These are phyloP conservation scores for Penicillium freii DNA, from an alignment of 2,329 filamentous ascomycete species.

Conservation along the genomic window DNA sequence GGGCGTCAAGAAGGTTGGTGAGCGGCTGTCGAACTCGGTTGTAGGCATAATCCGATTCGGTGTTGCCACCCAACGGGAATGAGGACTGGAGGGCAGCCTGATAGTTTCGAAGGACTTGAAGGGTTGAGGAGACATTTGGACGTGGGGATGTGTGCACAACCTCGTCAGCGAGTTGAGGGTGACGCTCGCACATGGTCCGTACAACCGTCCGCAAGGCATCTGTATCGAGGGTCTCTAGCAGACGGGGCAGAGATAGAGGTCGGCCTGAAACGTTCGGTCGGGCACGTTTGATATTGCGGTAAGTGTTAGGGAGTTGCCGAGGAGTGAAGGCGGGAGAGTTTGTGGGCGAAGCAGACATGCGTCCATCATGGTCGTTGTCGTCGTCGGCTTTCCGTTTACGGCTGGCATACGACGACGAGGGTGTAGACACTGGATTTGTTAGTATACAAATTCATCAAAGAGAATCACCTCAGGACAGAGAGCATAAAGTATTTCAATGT, in stretches of 20 bases:
- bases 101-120: conserved; percentile 79
- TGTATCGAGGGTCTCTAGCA: conserved; percentile 91
- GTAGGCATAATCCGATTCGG: conserved; percentile 88
- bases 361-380: conserved; percentile 66
- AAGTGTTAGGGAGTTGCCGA: conserved; percentile 62
- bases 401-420: conserved; percentile 42
- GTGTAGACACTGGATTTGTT: conserved; percentile 37
- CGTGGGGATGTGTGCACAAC: conserved; percentile 79
- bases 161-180: conserved; percentile 81
- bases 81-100: conserved; percentile 73
- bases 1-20: conserved; percentile 76
- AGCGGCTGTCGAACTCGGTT: conserved; percentile 84
- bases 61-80: conserved; percentile 80
- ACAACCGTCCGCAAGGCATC: conserved; percentile 80
- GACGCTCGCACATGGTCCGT: conserved; percentile 86
- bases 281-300: conserved; percentile 65
- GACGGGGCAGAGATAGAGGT: conserved; percentile 65
- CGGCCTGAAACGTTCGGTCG: conserved; percentile 68
- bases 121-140: conserved; percentile 77
- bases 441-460: conserved; percentile 11
- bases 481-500: conserved; percentile 9
- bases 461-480: neutral
- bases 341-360: conserved; percentile 86
- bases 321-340: conserved; percentile 74
- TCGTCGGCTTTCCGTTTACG: conserved; percentile 88